Evolutionary conservation across 352 stramenopile species (phyloP), one percentile per base, ranked within the genome.

Genomic region (Thalassiosira hispida): DNA sequence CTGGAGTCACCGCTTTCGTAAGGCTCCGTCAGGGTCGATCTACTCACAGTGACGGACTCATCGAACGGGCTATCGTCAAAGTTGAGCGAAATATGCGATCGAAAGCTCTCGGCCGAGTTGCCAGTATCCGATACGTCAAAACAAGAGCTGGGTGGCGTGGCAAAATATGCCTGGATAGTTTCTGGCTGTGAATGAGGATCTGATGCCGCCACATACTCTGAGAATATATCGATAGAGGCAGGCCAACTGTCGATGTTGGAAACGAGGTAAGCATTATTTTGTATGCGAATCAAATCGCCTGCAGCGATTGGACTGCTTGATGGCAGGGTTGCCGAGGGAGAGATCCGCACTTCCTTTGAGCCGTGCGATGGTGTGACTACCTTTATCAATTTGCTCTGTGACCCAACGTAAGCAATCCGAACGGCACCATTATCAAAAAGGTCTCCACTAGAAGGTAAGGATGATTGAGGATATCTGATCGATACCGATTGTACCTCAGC

Each of bases 401-500:
- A 52, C 64, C 92, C 52, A 71, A 91, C 1, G 93, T 91, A 56
- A 73, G 93, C 23, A 88, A 89, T 33, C 85, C 86, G 90, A 76
- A 97, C 97, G 0, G 85, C 92, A 12, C 96, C 96, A 0, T 72
- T 84, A 18, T 83, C 73, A 23, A 94, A 84, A 22, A 78, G 63
- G 42, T 88, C 64, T 56, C 63, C 40, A 83, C 90, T 2, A 77
- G 88, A 76, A 20, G 8, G 90, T 65, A 46, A 90, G 0, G 56
- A 61, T 35, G 70, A 84, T 33, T 29, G 18, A 40, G 75, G 59
- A 75, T 81, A 66, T 35, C 33, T 96, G 3, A 98, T 71, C 2
- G 92, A 93, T 49, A 98, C 73, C 4, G 87, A 95, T 81, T 98
- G 96, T 9, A 98, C 92, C 73, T 97, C 92, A 3, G 93, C 89